Evolutionary conservation across 1,284 basidiomycete genomes (phyloP).

Genomic region (Cryptococcus sp.): DNA sequence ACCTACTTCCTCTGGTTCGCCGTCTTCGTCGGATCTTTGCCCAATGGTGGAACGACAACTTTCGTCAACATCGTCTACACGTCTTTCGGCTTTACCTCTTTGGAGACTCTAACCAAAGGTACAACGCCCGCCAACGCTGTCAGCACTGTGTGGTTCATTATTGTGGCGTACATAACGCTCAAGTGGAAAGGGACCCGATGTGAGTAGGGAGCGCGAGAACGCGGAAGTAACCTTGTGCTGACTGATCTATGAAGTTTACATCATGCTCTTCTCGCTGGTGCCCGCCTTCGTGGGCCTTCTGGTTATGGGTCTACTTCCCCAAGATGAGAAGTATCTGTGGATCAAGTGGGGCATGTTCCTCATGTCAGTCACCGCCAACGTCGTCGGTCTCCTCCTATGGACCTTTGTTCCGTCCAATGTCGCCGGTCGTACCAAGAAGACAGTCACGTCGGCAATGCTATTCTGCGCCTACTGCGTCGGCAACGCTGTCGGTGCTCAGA

Average conservation of each 20-base stretch:
- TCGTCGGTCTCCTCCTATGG: constrained; percentile 21
- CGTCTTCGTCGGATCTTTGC: constrained; percentile 9
- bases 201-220: not conserved
- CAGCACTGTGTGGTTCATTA: constrained; percentile 12
- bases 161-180: constrained; percentile 9
- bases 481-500: constrained; percentile 15
- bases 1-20: constrained; percentile 9
- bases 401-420: constrained; percentile 30
- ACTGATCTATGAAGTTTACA: constrained; percentile 1
- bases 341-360: constrained; percentile 10
- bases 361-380: constrained; percentile 16
- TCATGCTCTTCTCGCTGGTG: constrained; percentile 14
- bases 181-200: constrained; percentile 9
- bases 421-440: constrained; percentile 26
- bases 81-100: constrained; percentile 19
- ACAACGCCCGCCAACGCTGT: constrained; percentile 14
- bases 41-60: constrained; percentile 15
- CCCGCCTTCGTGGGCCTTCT: constrained; percentile 16
- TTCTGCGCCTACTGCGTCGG: constrained; percentile 18
- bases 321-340: constrained; percentile 9
- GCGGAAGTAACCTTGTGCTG: not conserved
- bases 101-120: constrained; percentile 14
- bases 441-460: constrained; percentile 7
- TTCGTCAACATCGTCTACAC: constrained; percentile 17
- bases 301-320: constrained; percentile 8